Conservation (phyloP, 345 rosid genomes). For the Gossypioides kirkii region DNA sequence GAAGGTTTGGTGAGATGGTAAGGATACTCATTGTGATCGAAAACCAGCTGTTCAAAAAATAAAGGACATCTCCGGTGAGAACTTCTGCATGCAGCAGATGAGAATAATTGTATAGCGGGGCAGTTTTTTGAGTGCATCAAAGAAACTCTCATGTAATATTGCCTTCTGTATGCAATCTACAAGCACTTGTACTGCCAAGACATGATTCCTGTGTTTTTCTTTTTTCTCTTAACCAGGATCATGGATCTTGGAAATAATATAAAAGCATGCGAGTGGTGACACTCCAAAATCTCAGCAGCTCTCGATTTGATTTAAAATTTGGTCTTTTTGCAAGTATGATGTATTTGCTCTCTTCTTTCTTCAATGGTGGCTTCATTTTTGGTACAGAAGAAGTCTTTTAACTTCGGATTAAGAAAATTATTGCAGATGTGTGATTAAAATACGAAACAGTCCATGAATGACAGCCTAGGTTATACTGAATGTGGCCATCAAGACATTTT, state of each 20-base stretch:
- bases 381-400: no score
- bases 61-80: constrained; percentile 7
- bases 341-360: not conserved
- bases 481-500: no score
- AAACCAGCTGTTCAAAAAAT: not conserved
- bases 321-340: not conserved
- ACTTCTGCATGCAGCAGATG: not conserved
- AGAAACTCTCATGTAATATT: constrained; percentile 4
- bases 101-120: not conserved
- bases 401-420: no score
- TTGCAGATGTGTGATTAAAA: not conserved
- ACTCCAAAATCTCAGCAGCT: not conserved
- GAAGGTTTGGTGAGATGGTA: not conserved
- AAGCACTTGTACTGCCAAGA: not conserved
- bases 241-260: constrained; percentile 1
- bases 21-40: not conserved
- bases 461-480: not conserved
- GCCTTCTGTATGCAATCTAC: not conserved
- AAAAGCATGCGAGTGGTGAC: not conserved
- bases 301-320: not conserved
- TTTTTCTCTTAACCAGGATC: not conserved
- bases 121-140: constrained; percentile 5
- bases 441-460: not conserved
- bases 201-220: not conserved
- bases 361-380: constrained; percentile 9